These are phyloP conservation scores for Lasiodiplodia sp. DNA, from an alignment of 2,329 filamentous ascomycete genomes.

Conservation along the genomic window DNA sequence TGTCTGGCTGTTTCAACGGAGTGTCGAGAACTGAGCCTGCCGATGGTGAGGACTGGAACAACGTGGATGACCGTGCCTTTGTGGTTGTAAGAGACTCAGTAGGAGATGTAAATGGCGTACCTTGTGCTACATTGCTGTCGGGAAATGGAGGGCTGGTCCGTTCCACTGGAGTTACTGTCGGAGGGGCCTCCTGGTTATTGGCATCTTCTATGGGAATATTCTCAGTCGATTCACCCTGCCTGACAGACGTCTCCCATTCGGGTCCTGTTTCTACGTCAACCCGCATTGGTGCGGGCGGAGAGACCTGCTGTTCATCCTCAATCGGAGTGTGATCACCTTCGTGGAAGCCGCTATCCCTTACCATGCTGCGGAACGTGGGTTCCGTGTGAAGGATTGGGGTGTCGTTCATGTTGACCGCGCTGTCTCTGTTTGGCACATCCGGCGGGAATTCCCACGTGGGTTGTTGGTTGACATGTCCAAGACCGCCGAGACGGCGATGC, in stretches of 20 bases:
- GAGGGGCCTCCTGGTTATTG: not conserved
- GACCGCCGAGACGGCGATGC: not conserved
- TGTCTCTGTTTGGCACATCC: conserved; percentile 44
- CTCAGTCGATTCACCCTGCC: conserved; percentile 10
- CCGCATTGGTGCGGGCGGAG: not conserved
- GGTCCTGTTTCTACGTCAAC: conserved; percentile 33
- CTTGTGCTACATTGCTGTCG: conserved; percentile 29
- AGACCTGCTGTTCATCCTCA: conserved; percentile 6
- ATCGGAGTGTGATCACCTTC: conserved; percentile 33
- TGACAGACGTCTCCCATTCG: conserved; percentile 33
- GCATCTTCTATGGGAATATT: not conserved
- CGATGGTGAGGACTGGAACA: conserved; percentile 48
- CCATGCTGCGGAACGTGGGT: conserved; percentile 38
- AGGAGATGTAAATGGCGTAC: conserved; percentile 32
- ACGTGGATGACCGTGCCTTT: conserved; percentile 45
- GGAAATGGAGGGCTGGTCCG: conserved; percentile 32
- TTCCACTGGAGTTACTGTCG: not conserved
- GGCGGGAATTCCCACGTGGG: conserved; percentile 47
- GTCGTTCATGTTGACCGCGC: conserved; percentile 54
- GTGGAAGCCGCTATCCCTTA: conserved; percentile 55
- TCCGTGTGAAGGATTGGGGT: conserved; percentile 48
- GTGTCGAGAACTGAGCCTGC: conserved; percentile 36
- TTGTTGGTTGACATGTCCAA: conserved; percentile 9
- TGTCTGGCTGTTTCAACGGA: conserved; percentile 36
- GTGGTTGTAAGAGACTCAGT: conserved; percentile 41